phyloP scores from a whole-genome alignment of 495 filamentous ascomycete genomes.

The Bombardia bombarda region DNA sequence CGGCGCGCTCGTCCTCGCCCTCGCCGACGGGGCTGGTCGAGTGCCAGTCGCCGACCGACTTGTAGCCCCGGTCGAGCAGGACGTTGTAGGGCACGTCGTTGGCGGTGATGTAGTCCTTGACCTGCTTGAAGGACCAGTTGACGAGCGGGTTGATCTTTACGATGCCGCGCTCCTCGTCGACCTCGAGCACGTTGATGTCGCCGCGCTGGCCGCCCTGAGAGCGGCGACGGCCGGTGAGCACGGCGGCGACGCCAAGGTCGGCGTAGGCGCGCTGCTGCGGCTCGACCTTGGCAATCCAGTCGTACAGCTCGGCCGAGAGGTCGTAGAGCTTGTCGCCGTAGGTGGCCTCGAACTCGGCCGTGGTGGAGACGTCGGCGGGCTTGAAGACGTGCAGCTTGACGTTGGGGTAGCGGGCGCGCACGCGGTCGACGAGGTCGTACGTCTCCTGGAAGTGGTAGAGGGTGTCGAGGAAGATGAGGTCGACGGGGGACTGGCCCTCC shows the following conservation, averaged over 20 bases:
- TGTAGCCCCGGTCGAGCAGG: constrained; percentile 85
- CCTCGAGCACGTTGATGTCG: constrained; percentile 78
- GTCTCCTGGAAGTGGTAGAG: constrained; percentile 95
- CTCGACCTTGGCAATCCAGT: constrained; percentile 96
- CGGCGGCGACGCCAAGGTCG: constrained; percentile 81
- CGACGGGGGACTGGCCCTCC: constrained; percentile 54
- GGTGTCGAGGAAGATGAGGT: constrained; percentile 95
- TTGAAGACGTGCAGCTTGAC: constrained; percentile 82
- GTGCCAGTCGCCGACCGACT: constrained; percentile 97
- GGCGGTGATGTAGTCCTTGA: constrained; percentile 75
- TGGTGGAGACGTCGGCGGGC: constrained; percentile 61
- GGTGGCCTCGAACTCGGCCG: constrained; percentile 67
- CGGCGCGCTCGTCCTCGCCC: constrained; percentile 93
- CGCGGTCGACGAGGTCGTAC: constrained; percentile 67
- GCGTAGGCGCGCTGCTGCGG: constrained; percentile 87
- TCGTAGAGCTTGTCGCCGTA: constrained; percentile 86
- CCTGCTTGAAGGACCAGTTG: constrained; percentile 89
- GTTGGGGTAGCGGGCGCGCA: constrained; percentile 67
- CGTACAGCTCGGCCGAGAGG: constrained; percentile 78
- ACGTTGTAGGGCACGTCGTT: constrained; percentile 91
- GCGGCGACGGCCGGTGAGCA: constrained; percentile 86
- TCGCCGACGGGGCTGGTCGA: constrained; percentile 84
- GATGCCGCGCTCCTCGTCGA: constrained; percentile 77
- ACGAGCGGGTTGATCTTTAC: constrained; percentile 98
- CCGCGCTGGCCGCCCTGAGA: constrained; percentile 93